Base-by-base conservation (phyloP, 1,139 yeast species). In the Magnusiomyces clavatus region DNA sequence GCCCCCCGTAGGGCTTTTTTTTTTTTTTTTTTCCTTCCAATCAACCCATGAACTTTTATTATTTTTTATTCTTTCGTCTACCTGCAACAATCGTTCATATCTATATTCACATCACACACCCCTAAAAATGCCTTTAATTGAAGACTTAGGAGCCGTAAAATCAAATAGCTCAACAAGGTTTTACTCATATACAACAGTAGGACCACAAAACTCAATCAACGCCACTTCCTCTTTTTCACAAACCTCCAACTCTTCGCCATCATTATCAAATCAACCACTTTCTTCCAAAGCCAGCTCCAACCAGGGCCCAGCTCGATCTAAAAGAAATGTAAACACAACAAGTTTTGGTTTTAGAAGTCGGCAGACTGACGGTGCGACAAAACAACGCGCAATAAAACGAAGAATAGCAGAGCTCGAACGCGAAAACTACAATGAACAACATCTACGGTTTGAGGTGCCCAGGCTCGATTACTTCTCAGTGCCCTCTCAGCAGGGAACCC, bases 331-430 rank as follows among this genome's bases (percentile, higher is more conserved):
- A 11, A 50, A 54, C 2, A 49, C 45, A 34, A 51, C 35, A 13
- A 10, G 24, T 40, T 29, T 24, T 12, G n/a, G 49, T 40, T 6
- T 43, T 45, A 24, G 31, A 24, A 24, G 31, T 24, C 31, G 31
- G 31, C 31, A 24, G 8, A 35, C 50, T 2, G 55, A 49, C 43
- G 46, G 39, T 41, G 55, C 68, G 6, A 58, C 68, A 2, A 57
- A 64, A 46, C 52, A 54, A 13, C 59, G 67, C 35, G 68, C 68
- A 12, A 49, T 64, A 12, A 55, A 51, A 24, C 56, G 69, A 17
- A 64, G 74, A 14, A 54, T 73, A 16, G 68, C 63, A 17, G 77
- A 73, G 47, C 61, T 73, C 24, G 72, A 69, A 44, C 59, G 68
- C 43, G 77, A 73, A 53, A 73, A 73, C 58, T 70, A 66, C 58